Evolutionary conservation across 345 rosid species (phyloP).

Genomic region (Gynandropsis gynandra): DNA sequence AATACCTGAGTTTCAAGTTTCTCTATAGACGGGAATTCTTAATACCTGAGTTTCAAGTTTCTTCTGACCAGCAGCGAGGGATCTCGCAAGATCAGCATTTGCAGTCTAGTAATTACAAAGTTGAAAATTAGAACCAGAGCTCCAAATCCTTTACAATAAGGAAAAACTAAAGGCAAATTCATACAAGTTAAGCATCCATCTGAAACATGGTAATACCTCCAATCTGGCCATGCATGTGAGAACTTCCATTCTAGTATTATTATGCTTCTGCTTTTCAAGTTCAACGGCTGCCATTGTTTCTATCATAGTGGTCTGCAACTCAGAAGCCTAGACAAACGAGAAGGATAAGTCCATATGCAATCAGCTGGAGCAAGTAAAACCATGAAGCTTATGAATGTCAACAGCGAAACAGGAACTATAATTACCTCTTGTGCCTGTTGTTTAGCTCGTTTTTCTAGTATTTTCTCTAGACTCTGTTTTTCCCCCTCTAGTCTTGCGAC

Average conservation of each 20-base stretch:
- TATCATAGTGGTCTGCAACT: conserved; percentile 86
- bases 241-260: conserved; percentile 92
- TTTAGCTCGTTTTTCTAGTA: conserved; percentile 84
- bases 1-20: neutral
- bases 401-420: neutral
- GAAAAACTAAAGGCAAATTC: conserved; percentile 1
- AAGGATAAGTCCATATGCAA: conserved; percentile 16
- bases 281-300: conserved; percentile 94
- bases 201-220: conserved; percentile 49
- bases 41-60: conserved; percentile 79
- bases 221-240: conserved; percentile 66
- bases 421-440: conserved; percentile 92
- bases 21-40: neutral
- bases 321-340: conserved; percentile 58
- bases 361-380: neutral
- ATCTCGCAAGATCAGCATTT: conserved; percentile 84
- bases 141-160: conserved; percentile 5
- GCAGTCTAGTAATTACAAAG: conserved; percentile 46
- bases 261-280: conserved; percentile 86
- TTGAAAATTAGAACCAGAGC: conserved; percentile 21
- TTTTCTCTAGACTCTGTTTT: conserved; percentile 89
- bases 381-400: neutral
- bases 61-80: conserved; percentile 75
- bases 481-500: conserved; percentile 94
- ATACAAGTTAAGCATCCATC: conserved; percentile 11